A percentile compares a stretch with the other conserved stretches of the same genome.
These are phyloP conservation scores for Verticillium dahliae DNA, from an alignment of 2,329 filamentous ascomycete genomes.

Conservation along the genomic window DNA sequence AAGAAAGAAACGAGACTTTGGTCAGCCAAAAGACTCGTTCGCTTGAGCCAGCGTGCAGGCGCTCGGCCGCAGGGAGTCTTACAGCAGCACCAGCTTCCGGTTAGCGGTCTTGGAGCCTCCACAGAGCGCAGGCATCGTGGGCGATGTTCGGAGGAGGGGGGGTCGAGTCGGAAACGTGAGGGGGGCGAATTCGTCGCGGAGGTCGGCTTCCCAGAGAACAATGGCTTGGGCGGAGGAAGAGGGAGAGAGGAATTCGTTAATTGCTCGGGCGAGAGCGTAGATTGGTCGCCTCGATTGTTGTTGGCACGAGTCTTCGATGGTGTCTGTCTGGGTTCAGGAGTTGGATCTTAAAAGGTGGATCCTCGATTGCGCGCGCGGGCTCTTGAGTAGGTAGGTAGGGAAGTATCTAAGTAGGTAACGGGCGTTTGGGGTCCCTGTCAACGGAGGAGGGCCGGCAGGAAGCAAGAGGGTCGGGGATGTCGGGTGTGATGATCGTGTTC, in stretches of 20 bases:
- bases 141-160: not conserved
- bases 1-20: not conserved
- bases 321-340: not conserved
- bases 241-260: not conserved
- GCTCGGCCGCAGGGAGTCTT: slow-evolving; percentile 26
- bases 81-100: slow-evolving; percentile 95
- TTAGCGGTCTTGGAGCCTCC: slow-evolving; percentile 79
- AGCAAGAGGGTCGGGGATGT: not conserved
- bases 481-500: not conserved
- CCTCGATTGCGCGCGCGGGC: not conserved
- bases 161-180: not conserved
- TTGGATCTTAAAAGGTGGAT: not conserved
- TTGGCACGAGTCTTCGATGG: not conserved
- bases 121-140: slow-evolving; percentile 33
- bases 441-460: not conserved
- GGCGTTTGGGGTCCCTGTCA: not conserved
- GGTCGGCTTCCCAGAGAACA: not conserved
- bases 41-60: not conserved
- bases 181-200: not conserved
- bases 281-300: not conserved
- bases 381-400: not conserved
- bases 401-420: not conserved
- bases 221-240: not conserved
- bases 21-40: not conserved
- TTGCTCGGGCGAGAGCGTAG: not conserved